phyloP scores from a whole-genome alignment of 257 asterid species.

The Jacaranda mimosifolia region DNA sequence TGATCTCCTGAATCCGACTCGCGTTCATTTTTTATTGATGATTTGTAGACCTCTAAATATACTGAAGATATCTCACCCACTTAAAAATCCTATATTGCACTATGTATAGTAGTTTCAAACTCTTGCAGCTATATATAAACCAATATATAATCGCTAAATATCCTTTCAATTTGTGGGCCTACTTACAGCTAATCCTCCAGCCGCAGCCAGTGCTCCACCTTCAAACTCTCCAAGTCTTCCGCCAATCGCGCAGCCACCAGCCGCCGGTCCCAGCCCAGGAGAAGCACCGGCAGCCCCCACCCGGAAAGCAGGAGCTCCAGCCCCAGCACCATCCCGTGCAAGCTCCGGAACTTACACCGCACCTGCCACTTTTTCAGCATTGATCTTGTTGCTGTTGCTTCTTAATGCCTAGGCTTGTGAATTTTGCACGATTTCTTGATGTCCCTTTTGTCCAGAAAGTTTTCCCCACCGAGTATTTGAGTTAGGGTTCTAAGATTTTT shows the following conservation, averaged over 20 bases:
- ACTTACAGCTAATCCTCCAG: conserved; percentile 30
- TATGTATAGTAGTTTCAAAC: not conserved
- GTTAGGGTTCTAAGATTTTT: not conserved
- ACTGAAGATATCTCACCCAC: no score
- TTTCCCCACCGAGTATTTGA: not conserved
- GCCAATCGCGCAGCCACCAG: not conserved
- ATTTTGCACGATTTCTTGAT: not conserved
- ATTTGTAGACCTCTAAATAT: no score
- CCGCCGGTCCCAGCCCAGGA: not conserved
- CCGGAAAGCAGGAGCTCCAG: not conserved
- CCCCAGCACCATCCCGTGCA: not conserved
- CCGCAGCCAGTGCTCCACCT: conserved; percentile 10
- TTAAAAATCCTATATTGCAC: no score
- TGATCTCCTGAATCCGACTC: no score
- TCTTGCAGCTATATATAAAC: no score
- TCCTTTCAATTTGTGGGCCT: not conserved
- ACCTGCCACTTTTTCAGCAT: conserved; percentile 27
- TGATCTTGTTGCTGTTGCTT: not conserved
- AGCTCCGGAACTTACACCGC: conserved; percentile 9
- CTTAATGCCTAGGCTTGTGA: conserved; percentile 15
- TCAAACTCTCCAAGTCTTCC: conserved; percentile 18
- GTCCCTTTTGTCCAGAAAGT: not conserved
- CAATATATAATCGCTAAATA: not conserved
- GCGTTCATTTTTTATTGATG: no score
- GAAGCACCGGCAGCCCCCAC: conserved; percentile 18